A percentile compares a stretch with the other conserved stretches of the same genome.
Conservation (phyloP, 495 filamentous ascomycete genomes). For the Xylaria cubensis region DNA sequence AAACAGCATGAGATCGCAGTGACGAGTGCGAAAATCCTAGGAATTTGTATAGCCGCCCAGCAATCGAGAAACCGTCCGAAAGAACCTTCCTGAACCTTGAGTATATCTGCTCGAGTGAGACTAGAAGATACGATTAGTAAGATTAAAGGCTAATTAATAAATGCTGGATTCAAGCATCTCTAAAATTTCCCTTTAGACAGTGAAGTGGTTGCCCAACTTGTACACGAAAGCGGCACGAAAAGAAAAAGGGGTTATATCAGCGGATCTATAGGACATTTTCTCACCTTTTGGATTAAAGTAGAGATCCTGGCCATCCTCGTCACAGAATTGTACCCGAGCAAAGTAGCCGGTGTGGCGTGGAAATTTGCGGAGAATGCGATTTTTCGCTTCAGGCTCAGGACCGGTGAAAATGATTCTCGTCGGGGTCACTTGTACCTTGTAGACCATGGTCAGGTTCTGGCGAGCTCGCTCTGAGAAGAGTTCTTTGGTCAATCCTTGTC, state of each 20-base stretch:
- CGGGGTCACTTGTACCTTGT: conserved; percentile 71
- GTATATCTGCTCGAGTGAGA: conserved; percentile 62
- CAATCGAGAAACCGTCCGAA: conserved; percentile 63
- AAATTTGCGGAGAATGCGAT: conserved; percentile 77
- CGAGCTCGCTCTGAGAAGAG: conserved; percentile 33
- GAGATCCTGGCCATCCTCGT: conserved; percentile 73
- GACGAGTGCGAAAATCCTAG: conserved; percentile 86
- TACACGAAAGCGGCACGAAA: background rate
- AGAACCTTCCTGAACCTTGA: conserved; percentile 66
- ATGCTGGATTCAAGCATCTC: background rate
- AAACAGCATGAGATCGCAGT: conserved; percentile 65
- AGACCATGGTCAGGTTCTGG: conserved; percentile 52
- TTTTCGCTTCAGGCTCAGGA: conserved; percentile 72
- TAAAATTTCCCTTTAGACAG: background rate
- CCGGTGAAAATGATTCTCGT: conserved; percentile 71
- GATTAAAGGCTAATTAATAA: background rate
- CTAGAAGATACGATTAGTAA: conserved; percentile 19
- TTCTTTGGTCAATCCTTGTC: conserved; percentile 35
- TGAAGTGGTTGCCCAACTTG: background rate
- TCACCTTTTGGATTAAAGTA: conserved; percentile 55
- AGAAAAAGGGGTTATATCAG: background rate
- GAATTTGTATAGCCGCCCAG: conserved; percentile 68
- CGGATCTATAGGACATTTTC: background rate
- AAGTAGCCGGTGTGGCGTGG: conserved; percentile 68
- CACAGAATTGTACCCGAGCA: conserved; percentile 71